Conservation (phyloP, 805 yeast species). For the Ogataea saltuana region DNA sequence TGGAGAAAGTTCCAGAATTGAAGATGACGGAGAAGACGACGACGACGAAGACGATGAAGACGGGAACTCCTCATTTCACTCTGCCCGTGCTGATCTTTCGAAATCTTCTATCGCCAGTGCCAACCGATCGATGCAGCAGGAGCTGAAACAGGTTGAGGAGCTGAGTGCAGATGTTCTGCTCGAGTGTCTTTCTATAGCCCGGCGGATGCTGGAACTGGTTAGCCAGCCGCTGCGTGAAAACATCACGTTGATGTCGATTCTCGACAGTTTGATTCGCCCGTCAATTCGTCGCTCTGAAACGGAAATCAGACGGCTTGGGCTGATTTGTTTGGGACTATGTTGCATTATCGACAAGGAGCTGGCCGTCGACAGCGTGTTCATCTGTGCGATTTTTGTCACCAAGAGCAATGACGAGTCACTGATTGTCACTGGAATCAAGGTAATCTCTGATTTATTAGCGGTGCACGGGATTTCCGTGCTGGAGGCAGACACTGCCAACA, state of each 20-base stretch:
- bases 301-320: conserved; percentile 62
- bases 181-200: conserved; percentile 68
- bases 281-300: conserved; percentile 64
- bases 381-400: conserved; percentile 69
- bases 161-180: conserved; percentile 50
- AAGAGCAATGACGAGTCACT: conserved; percentile 58
- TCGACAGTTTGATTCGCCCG: conserved; percentile 77
- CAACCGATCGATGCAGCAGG: conserved; percentile 35
- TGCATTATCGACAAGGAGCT: conserved; percentile 66
- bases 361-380: conserved; percentile 60
- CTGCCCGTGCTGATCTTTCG: conserved; percentile 34
- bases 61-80: conserved; percentile 24
- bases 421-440: conserved; percentile 62
- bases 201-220: conserved; percentile 66
- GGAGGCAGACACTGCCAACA: conserved; percentile 50
- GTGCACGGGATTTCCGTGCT: conserved; percentile 72
- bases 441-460: conserved; percentile 75
- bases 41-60: conserved; percentile 23
- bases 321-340: conserved; percentile 76
- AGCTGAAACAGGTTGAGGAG: conserved; percentile 39
- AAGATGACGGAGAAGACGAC: conserved; percentile 25
- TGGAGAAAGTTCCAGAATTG: conserved; percentile 25
- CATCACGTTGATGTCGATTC: conserved; percentile 62
- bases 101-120: conserved; percentile 35
- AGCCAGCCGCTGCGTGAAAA: conserved; percentile 66